These are phyloP conservation scores for Yarrowia sp. DNA, from an alignment of 805 yeast species.

Conservation along the genomic window DNA sequence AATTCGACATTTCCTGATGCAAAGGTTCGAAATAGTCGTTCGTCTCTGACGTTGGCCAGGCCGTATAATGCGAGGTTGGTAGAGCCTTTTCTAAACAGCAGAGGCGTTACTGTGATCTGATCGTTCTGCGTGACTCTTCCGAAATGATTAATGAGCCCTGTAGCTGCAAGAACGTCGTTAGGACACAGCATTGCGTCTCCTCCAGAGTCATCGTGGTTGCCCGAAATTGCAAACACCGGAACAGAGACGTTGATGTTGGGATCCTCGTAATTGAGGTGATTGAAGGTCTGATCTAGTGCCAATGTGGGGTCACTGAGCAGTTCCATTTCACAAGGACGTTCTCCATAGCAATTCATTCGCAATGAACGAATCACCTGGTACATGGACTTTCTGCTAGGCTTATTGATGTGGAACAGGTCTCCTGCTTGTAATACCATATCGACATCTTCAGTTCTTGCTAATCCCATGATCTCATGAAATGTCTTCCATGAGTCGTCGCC, in stretches of 20 bases:
- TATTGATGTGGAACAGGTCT: conserved; percentile 85
- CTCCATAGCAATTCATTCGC: conserved; percentile 73
- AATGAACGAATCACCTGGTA: conserved; percentile 75
- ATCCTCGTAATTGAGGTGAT: conserved; percentile 82
- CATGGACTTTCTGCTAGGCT: conserved; percentile 82
- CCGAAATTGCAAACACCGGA: conserved; percentile 89
- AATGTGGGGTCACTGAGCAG: conserved; percentile 71
- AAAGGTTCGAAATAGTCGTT: conserved; percentile 76
- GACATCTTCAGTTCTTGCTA: conserved; percentile 68
- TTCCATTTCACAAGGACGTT: conserved; percentile 81
- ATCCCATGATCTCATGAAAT: conserved; percentile 72
- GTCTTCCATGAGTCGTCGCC: conserved; percentile 89
- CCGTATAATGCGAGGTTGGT: conserved; percentile 88
- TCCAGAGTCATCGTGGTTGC: conserved; percentile 95
- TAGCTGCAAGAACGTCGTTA: conserved; percentile 72
- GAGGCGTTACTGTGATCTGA: conserved; percentile 66
- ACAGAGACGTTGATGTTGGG: conserved; percentile 83
- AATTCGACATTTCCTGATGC: conserved; percentile 77
- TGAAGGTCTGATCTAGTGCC: conserved; percentile 49
- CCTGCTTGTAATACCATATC: conserved; percentile 93
- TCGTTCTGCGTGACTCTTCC: conserved; percentile 79
- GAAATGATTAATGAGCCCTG: conserved; percentile 85
- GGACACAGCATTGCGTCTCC: conserved; percentile 78
- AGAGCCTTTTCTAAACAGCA: conserved; percentile 74
- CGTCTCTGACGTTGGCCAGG: conserved; percentile 83